Evolutionary conservation across 768 basidiomycete genomes (phyloP), one percentile per base, ranked within the genome.

Genomic region (Lepiota subincarnata): DNA sequence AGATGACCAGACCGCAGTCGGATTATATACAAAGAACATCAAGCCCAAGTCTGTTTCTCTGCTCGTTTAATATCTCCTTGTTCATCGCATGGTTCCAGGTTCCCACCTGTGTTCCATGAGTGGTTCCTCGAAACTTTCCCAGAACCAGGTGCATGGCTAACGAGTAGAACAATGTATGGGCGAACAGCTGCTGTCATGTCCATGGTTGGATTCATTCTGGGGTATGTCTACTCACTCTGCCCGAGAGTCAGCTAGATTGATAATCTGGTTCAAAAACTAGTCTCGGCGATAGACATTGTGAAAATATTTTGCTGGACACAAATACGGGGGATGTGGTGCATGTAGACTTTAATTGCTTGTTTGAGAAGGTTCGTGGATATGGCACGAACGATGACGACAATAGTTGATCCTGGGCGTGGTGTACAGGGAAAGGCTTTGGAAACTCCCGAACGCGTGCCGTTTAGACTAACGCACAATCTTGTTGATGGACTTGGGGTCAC

Each of bases 101-200:
- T 76, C 60, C 86, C 85, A 0, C 89, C 94, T 0, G 84, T 98
- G 11, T 93, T 99, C 64, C 91, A 96, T 59, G 91, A 97, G 59
- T 99, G 97, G 97, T 98, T 99, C 67, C 70, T 96, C 31, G 90
- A 93, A 65, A 95, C 89, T 0, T 98, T 98, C 71, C 95, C 97
- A 0, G 97, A 99, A 61, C 97, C 97, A 0, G 86, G 89, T 0
- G 89, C 91, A 0, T 99, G 97, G 97, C 78, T 98, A 13, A 81
- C 86, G 0, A 89, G 89, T 65, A 84, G 96, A n/a, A 68, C 92
- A 60, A 76, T 83, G 1, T 99, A 95, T 64, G 86, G 81, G 3
- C 79, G 96, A 39, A 97, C 96, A 0, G 82, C 89, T 0, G 97
- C 96, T 0, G 97, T 98, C 50, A 98, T 97, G 87, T 97, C 90